Conservation (phyloP, 2,329 filamentous ascomycete species). For the Fusarium euwallaceae region DNA sequence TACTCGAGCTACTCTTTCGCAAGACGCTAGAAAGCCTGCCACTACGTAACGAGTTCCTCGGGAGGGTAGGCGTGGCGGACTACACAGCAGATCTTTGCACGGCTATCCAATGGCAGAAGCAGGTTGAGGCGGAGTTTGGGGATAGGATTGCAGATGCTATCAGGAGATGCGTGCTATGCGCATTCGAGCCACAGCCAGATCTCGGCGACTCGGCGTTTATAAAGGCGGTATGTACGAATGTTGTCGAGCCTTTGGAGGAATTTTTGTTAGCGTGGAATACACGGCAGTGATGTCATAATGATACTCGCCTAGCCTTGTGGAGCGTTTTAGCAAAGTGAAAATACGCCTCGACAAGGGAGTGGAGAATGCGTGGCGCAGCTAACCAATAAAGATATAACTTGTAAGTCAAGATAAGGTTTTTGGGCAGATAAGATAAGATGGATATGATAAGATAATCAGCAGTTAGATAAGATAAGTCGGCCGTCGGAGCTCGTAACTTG, state of each 20-base stretch:
- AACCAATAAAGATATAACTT: too few relatives aligned
- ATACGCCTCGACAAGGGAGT: too few relatives aligned
- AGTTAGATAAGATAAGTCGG: too few relatives aligned
- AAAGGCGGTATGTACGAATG: neutral
- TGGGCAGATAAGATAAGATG: too few relatives aligned
- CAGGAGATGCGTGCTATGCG: slow-evolving; percentile 3
- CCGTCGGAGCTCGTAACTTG: too few relatives aligned
- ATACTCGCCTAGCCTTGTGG: too few relatives aligned
- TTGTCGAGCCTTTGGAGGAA: neutral
- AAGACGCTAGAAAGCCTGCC: neutral
- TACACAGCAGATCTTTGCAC: neutral
- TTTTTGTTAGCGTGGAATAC: neutral
- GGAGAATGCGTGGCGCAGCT: too few relatives aligned
- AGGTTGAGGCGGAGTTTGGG: slow-evolving; percentile 6
- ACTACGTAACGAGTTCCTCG: neutral
- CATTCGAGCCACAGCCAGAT: slow-evolving; percentile 5
- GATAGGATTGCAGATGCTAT: slow-evolving; percentile 7
- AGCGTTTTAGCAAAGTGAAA: too few relatives aligned
- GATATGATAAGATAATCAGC: too few relatives aligned
- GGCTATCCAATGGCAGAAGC: neutral
- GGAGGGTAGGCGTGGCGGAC: neutral
- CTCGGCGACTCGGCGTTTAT: slow-evolving; percentile 1
- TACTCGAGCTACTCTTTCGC: neutral
- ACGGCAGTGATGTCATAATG: neutral
- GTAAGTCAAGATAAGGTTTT: too few relatives aligned